These are phyloP conservation scores for Hypoxylon perforatum DNA, from an alignment of 495 filamentous ascomycete species.

Conservation along the genomic window DNA sequence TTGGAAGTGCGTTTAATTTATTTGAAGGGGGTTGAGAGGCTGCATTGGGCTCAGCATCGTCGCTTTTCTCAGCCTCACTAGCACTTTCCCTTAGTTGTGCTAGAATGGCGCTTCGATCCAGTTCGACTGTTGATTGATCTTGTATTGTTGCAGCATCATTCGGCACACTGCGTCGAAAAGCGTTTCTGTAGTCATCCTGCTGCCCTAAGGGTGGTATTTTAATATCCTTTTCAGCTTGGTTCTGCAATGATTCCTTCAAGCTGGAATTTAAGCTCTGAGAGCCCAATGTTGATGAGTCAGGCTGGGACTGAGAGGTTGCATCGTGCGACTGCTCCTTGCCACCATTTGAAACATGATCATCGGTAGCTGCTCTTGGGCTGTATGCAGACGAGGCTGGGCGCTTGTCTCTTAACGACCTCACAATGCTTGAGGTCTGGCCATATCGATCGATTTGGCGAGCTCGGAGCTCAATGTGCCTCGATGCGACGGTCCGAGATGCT, in stretches of 20 bases:
- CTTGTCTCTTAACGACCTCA: slow-evolving; percentile 72
- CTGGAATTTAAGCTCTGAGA: slow-evolving; percentile 5
- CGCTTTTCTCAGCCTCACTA: slow-evolving; percentile 23
- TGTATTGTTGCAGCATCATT: slow-evolving; percentile 18
- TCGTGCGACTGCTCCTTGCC: slow-evolving; percentile 12
- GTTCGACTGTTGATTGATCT: slow-evolving; percentile 6
- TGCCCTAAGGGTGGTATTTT: slow-evolving; percentile 1
- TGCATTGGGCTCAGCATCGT: slow-evolving; percentile 7
- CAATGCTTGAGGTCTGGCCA: slow-evolving; percentile 78
- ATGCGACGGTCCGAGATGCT: slow-evolving; percentile 79
- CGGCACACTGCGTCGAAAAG: slow-evolving; percentile 12
- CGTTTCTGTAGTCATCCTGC: slow-evolving; percentile 9
- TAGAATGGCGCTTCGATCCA: slow-evolving; percentile 57
- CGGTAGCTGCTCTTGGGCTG: background rate
- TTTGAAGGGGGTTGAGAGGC: slow-evolving; percentile 12
- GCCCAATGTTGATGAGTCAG: slow-evolving; percentile 2
- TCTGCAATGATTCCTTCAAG: slow-evolving; percentile 1
- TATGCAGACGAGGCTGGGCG: slow-evolving; percentile 42
- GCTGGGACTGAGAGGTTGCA: background rate
- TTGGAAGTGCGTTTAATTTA: slow-evolving; percentile 33
- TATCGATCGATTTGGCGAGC: slow-evolving; percentile 82
- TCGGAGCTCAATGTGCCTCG: slow-evolving; percentile 82
- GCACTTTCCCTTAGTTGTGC: slow-evolving; percentile 39
- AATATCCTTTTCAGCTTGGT: slow-evolving; percentile 5
- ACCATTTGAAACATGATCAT: slow-evolving; percentile 4